Evolutionary conservation across 768 basidiomycete species (phyloP).

Genomic region (Termitomyces sp.): DNA sequence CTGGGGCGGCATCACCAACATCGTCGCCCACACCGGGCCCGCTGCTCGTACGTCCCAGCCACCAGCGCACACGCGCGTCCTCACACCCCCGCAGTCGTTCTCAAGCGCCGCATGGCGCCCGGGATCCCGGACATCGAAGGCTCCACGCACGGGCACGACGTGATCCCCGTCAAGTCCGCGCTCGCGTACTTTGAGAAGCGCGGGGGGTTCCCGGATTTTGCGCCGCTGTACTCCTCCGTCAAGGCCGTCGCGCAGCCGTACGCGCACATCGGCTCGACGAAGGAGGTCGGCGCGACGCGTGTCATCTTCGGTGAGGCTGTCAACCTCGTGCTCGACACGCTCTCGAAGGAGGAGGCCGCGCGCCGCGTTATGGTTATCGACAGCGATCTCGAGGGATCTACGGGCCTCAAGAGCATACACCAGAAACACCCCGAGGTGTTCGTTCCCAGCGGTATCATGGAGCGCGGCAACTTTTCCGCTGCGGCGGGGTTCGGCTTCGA

Average conservation of each 20-base stretch:
- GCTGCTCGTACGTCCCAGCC: slow-evolving; percentile 52
- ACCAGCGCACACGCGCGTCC: not conserved
- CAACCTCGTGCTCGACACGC: slow-evolving; percentile 66
- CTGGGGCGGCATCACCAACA: slow-evolving; percentile 58
- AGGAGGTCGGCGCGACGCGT: slow-evolving; percentile 76
- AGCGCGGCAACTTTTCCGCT: slow-evolving; percentile 78
- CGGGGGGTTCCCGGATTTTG: slow-evolving; percentile 43
- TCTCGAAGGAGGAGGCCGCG: slow-evolving; percentile 71
- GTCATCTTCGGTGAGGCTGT: slow-evolving; percentile 85
- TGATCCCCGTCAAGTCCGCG: slow-evolving; percentile 77
- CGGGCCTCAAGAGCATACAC: slow-evolving; percentile 83
- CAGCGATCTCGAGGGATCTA: slow-evolving; percentile 86
- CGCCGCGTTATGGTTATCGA: slow-evolving; percentile 87
- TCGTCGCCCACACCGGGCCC: slow-evolving; percentile 64
- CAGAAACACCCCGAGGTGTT: slow-evolving; percentile 90
- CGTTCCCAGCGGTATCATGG: slow-evolving; percentile 82
- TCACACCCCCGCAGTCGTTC: slow-evolving; percentile 41
- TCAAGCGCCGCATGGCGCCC: slow-evolving; percentile 66
- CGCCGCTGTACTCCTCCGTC: slow-evolving; percentile 57
- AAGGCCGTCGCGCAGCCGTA: slow-evolving; percentile 53
- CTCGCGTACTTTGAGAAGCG: slow-evolving; percentile 65
- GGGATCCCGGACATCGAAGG: slow-evolving; percentile 76
- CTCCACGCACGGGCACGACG: slow-evolving; percentile 77
- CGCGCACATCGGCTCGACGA: slow-evolving; percentile 63
- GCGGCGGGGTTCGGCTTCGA: slow-evolving; percentile 88